phyloP scores from a whole-genome alignment of 2,329 filamentous ascomycete genomes.

The Rhynchosporium graminicola region DNA sequence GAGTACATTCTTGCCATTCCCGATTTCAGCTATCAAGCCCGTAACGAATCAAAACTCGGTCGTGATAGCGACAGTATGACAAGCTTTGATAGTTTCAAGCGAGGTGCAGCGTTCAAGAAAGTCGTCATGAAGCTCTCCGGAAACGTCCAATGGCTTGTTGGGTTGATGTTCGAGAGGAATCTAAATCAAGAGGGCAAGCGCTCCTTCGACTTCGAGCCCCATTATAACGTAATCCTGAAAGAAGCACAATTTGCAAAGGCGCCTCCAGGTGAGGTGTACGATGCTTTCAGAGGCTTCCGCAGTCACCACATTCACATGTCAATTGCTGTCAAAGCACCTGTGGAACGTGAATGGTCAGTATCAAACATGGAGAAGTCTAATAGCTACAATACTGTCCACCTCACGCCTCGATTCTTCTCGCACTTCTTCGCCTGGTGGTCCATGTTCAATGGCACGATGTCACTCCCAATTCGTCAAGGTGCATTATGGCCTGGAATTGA shows the following conservation, averaged over 20 bases:
- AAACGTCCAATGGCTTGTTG: conserved; percentile 89
- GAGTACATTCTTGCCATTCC: conserved; percentile 94
- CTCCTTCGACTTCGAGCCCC: conserved; percentile 86
- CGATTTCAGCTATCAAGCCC: conserved; percentile 86
- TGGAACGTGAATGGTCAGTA: conserved; percentile 82
- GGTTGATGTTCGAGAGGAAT: conserved; percentile 88
- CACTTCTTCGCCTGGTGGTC: conserved; percentile 99
- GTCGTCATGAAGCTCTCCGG: conserved; percentile 98
- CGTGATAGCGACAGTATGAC: conserved; percentile 60
- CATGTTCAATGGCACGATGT: conserved; percentile 92
- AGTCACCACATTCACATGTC: conserved; percentile 97
- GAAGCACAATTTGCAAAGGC: conserved; percentile 72
- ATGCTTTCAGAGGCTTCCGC: conserved; percentile 95
- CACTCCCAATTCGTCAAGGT: conserved; percentile 90
- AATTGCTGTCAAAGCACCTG: conserved; percentile 83
- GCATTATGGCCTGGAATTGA: conserved; percentile 87
- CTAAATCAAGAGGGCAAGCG: conserved; percentile 65
- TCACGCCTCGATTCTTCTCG: conserved; percentile 94
- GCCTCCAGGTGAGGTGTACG: conserved; percentile 63
- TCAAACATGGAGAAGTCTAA: conserved; percentile 73
- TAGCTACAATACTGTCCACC: conserved; percentile 95
- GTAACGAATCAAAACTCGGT: conserved; percentile 49
- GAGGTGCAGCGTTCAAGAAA: conserved; percentile 90
- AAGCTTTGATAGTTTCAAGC: conserved; percentile 59
- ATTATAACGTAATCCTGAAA: conserved; percentile 87